These are phyloP conservation scores for Acacia confusa DNA, from an alignment of 306 rosid genomes.

Conservation along the genomic window DNA sequence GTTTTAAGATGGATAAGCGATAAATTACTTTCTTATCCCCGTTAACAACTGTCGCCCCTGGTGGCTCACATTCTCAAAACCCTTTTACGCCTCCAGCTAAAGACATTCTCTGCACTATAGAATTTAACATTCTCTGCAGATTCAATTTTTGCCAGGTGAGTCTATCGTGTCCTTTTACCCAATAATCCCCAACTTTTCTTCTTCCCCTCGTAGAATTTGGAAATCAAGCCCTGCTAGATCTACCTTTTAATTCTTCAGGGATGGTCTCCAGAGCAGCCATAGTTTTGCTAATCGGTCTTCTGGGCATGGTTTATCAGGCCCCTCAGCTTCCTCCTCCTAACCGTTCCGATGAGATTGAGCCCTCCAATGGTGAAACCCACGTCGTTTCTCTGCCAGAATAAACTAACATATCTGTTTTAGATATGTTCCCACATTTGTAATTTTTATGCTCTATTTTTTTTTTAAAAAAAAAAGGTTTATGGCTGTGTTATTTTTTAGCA, in stretches of 20 bases:
- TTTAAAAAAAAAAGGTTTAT: too few species aligned
- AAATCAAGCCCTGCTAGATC: conserved; percentile 31
- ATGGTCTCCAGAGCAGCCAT: conserved; percentile 57
- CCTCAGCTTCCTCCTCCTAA: conserved; percentile 59
- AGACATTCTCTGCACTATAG: too few species aligned
- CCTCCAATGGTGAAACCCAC: conserved; percentile 35
- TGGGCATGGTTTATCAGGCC: conserved; percentile 75
- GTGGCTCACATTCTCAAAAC: too few species aligned
- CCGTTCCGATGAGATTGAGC: conserved; percentile 1
- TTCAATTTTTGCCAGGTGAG: conserved; percentile 38
- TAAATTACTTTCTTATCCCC: too few species aligned
- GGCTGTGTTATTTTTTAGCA: too few species aligned
- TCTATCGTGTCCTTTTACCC: background rate
- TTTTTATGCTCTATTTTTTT: too few species aligned
- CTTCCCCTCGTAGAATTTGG: background rate
- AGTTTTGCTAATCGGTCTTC: conserved; percentile 60
- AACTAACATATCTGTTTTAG: too few species aligned
- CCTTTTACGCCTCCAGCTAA: too few species aligned
- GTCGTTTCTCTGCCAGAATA: conserved; percentile 50
- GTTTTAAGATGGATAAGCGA: too few species aligned
- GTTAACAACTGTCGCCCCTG: too few species aligned
- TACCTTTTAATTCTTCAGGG: conserved; percentile 31
- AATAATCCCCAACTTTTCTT: background rate
- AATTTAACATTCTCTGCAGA: conserved; percentile 30
- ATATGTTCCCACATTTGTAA: too few species aligned